A percentile compares a stretch with the other conserved stretches of the same genome.
phyloP scores from a whole-genome alignment of 2,329 filamentous ascomycete genomes.

The Monosporascus sp. region DNA sequence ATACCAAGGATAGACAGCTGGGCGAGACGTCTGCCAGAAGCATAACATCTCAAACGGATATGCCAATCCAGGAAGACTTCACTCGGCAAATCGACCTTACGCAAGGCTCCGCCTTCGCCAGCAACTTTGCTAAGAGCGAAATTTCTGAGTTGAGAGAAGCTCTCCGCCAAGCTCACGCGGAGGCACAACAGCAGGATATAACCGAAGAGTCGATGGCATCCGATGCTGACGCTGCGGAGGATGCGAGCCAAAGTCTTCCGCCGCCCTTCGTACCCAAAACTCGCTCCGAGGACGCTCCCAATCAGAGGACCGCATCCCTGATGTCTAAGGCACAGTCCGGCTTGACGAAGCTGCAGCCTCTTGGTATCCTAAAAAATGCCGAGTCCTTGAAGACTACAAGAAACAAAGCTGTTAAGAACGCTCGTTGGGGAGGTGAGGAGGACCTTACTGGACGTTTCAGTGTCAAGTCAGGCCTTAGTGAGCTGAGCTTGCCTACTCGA shows the following conservation, averaged over 20 bases:
- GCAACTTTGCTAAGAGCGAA: constrained; percentile 24
- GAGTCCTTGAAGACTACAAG: not conserved
- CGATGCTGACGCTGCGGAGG: constrained; percentile 17
- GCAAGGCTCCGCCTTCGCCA: constrained; percentile 28
- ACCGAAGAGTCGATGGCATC: constrained; percentile 13
- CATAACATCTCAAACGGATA: constrained; percentile 25
- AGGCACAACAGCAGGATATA: constrained; percentile 17
- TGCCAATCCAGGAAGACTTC: constrained; percentile 31
- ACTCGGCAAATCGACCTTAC: constrained; percentile 32
- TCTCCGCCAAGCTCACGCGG: constrained; percentile 21
- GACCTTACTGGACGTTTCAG: constrained; percentile 30
- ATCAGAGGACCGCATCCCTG: constrained; percentile 12
- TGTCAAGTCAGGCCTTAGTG: constrained; percentile 28
- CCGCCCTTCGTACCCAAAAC: constrained; percentile 15
- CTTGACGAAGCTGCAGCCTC: constrained; percentile 16
- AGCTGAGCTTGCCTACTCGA: constrained; percentile 24
- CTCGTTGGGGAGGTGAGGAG: constrained; percentile 9
- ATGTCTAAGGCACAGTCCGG: constrained; percentile 11
- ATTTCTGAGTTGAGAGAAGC: constrained; percentile 13
- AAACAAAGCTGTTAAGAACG: not conserved
- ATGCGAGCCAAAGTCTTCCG: constrained; percentile 24
- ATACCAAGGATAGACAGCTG: constrained; percentile 18
- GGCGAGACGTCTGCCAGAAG: constrained; percentile 31
- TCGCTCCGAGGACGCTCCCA: constrained; percentile 12
- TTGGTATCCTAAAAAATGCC: constrained; percentile 32